A percentile compares a stretch with the other conserved stretches of the same genome.
Evolutionary conservation across 73 alveolate species (phyloP).

Genomic region (Paraurostyla sp.): DNA sequence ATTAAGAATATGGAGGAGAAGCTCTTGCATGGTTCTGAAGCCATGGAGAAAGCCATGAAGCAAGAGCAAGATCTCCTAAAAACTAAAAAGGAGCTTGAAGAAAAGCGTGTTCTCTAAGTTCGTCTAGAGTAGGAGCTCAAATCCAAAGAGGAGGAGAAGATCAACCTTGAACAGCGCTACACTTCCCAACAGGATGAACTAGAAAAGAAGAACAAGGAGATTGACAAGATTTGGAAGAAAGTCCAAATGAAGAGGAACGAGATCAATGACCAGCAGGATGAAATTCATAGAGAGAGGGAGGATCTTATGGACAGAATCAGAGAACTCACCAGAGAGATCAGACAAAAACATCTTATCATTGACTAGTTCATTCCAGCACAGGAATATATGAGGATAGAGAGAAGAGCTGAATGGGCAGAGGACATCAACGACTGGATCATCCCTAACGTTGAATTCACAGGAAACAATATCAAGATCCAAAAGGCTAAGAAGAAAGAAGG

Average conservation of each 20-base stretch:
- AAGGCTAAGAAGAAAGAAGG: slow-evolving; percentile 75
- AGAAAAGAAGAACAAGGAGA: slow-evolving; percentile 79
- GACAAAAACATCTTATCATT: slow-evolving; percentile 79
- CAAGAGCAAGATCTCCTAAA: slow-evolving; percentile 87
- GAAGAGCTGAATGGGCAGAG: slow-evolving; percentile 85
- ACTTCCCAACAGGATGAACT: slow-evolving; percentile 83
- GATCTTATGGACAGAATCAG: slow-evolving; percentile 83
- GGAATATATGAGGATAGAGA: slow-evolving; percentile 80
- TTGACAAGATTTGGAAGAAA: slow-evolving; percentile 72
- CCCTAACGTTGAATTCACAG: slow-evolving; percentile 85
- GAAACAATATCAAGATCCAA: slow-evolving; percentile 74
- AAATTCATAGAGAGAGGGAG: slow-evolving; percentile 84
- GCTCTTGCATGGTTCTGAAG: slow-evolving; percentile 83
- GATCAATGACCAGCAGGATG: slow-evolving; percentile 79
- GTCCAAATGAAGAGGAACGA: slow-evolving; percentile 77
- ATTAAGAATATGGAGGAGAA: slow-evolving; percentile 91
- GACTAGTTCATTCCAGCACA: slow-evolving; percentile 87
- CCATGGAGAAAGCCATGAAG: slow-evolving; percentile 88
- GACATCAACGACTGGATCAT: slow-evolving; percentile 87
- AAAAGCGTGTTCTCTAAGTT: slow-evolving; percentile 71
- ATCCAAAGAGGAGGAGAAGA: slow-evolving; percentile 76
- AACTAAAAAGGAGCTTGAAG: slow-evolving; percentile 81
- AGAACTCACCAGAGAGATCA: slow-evolving; percentile 79
- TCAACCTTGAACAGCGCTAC: slow-evolving; percentile 70
- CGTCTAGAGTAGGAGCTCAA: slow-evolving; percentile 77